phyloP scores from a whole-genome alignment of 2,329 filamentous ascomycete genomes.

The Sphaerostilbella broomeana region DNA sequence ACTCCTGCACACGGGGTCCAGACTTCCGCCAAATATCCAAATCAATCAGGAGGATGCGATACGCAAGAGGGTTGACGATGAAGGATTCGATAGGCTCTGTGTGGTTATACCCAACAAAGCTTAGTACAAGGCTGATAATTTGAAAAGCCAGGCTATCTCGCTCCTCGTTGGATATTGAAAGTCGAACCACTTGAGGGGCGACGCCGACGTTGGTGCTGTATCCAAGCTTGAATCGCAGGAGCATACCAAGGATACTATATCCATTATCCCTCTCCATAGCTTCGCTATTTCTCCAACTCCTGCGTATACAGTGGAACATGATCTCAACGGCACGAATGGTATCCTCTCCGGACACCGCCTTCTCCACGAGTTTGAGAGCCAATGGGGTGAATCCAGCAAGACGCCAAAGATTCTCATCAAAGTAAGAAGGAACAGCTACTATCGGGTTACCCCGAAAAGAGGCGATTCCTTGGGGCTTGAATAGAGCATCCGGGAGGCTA shows the following conservation, averaged over 20 bases:
- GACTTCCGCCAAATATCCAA: slow-evolving; percentile 87
- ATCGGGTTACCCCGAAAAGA: slow-evolving; percentile 78
- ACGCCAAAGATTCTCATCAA: slow-evolving; percentile 91
- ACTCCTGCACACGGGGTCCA: slow-evolving; percentile 66
- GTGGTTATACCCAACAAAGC: slow-evolving; percentile 84
- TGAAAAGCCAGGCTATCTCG: slow-evolving; percentile 51
- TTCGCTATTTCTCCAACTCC: slow-evolving; percentile 96
- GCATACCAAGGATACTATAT: slow-evolving; percentile 77
- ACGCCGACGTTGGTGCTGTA: slow-evolving; percentile 30
- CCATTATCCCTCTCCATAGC: slow-evolving; percentile 96
- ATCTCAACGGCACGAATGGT: slow-evolving; percentile 74
- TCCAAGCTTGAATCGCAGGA: slow-evolving; percentile 78
- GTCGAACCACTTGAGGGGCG: slow-evolving; percentile 29
- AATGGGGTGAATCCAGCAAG: slow-evolving; percentile 86
- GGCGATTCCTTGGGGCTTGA: slow-evolving; percentile 71
- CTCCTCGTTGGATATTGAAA: slow-evolving; percentile 45
- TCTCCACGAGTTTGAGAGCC: slow-evolving; percentile 76
- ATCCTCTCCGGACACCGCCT: slow-evolving; percentile 61
- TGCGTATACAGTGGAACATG: slow-evolving; percentile 76
- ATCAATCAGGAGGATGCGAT: slow-evolving; percentile 85
- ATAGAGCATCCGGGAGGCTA: slow-evolving; percentile 81
- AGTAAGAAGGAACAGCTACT: slow-evolving; percentile 69
- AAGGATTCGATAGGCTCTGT: slow-evolving; percentile 77
- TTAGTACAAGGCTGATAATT: slow-evolving; percentile 69
- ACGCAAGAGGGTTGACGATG: slow-evolving; percentile 92